phyloP scores from a whole-genome alignment of 129 eudicot genomes.

The Centrapalus pauciflorus region DNA sequence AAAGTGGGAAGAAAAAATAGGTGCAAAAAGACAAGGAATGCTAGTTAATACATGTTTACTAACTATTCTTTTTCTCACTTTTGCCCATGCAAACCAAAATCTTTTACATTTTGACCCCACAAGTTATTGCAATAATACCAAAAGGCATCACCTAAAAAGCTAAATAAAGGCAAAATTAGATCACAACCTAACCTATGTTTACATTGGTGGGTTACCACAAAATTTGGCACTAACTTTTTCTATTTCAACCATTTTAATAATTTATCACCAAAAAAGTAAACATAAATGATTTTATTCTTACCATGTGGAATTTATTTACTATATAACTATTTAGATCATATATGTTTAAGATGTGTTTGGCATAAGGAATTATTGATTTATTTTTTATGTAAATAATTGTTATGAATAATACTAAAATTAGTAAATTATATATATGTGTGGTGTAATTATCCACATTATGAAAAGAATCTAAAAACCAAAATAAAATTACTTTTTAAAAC shows the following conservation, averaged over 20 bases:
- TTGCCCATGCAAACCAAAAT: slow-evolving; percentile 23
- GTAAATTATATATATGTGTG: too few species aligned
- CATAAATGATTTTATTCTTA: neutral
- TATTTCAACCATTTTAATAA: slow-evolving; percentile 10
- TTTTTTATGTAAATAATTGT: too few species aligned
- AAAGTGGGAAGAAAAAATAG: slow-evolving; percentile 1
- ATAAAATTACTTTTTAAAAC: too few species aligned
- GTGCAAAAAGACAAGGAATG: slow-evolving; percentile 12
- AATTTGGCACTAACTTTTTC: slow-evolving; percentile 14
- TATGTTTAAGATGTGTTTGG: too few species aligned
- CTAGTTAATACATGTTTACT: neutral
- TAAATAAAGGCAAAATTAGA: neutral
- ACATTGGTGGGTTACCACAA: slow-evolving; percentile 21
- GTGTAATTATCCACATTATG: too few species aligned
- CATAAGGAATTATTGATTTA: too few species aligned
- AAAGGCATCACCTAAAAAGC: neutral
- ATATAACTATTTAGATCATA: too few species aligned
- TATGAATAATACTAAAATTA: too few species aligned
- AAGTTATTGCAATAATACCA: slow-evolving; percentile 8
- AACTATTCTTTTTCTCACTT: slow-evolving; percentile 19
- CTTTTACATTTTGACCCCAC: slow-evolving; percentile 22
- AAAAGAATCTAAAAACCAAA: too few species aligned
- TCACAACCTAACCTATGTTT: slow-evolving; percentile 11
- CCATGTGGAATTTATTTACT: too few species aligned
- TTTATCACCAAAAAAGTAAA: neutral